These are phyloP conservation scores for Talaromyces sp. DNA, from an alignment of 2,329 filamentous ascomycete species.

Conservation along the genomic window DNA sequence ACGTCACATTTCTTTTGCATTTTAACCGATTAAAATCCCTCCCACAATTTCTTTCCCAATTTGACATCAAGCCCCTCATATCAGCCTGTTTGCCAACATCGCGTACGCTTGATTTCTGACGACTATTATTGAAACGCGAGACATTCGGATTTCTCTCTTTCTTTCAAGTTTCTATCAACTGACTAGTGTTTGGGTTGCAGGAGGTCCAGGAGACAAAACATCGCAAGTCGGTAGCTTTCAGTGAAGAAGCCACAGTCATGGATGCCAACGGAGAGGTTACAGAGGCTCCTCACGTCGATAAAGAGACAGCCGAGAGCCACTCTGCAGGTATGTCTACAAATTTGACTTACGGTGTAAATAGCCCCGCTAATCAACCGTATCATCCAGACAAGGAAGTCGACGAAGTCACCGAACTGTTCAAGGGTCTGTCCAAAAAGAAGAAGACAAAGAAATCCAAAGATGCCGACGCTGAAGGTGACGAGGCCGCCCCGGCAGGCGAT, in stretches of 20 bases:
- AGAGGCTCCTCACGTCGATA: constrained; percentile 66
- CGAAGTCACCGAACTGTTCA: constrained; percentile 65
- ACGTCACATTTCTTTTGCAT: constrained; percentile 35
- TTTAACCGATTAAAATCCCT: constrained; percentile 33
- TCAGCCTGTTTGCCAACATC: not conserved
- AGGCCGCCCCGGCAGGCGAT: constrained; percentile 48
- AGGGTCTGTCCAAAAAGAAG: constrained; percentile 71
- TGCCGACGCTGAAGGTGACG: constrained; percentile 47
- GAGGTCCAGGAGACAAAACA: constrained; percentile 55
- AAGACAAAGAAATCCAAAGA: constrained; percentile 59
- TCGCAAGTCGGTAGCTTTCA: constrained; percentile 93
- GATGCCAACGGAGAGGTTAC: constrained; percentile 84
- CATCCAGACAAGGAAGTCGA: constrained; percentile 56
- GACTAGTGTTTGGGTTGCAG: constrained; percentile 28
- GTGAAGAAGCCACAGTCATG: constrained; percentile 80
- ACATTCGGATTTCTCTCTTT: too few species aligned
- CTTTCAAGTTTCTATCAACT: not conserved
- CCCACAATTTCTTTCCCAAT: constrained; percentile 34
- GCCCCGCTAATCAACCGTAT: not conserved
- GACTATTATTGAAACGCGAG: not conserved
- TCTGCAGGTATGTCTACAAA: constrained; percentile 56
- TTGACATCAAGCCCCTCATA: constrained; percentile 24
- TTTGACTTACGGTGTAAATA: not conserved
- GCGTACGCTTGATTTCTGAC: not conserved
- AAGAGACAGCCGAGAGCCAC: constrained; percentile 78